Conservation (phyloP, 148 eudicot species). For the Talinum fruticosum region DNA sequence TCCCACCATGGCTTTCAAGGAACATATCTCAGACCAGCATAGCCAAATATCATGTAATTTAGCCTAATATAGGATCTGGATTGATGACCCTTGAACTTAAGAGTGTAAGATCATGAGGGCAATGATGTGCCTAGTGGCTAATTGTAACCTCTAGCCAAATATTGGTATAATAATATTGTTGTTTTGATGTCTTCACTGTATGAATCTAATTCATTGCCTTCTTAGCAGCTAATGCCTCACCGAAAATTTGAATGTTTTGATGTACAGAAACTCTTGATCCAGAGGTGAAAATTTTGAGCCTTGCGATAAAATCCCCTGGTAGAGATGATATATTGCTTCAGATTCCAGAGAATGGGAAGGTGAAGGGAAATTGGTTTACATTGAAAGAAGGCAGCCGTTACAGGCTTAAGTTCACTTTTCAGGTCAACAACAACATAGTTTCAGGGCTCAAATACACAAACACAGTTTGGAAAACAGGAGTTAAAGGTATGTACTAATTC, state of each 20-base stretch:
- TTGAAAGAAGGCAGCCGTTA: slow-evolving; percentile 82
- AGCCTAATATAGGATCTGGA: not conserved
- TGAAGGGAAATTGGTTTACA: slow-evolving; percentile 76
- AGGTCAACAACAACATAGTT: slow-evolving; percentile 77
- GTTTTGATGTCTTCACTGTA: not conserved
- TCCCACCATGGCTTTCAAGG: not conserved
- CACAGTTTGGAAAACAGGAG: slow-evolving; percentile 87
- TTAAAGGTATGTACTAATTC: slow-evolving; percentile 49
- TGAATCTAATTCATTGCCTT: not conserved
- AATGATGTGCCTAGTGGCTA: not conserved
- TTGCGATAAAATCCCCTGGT: slow-evolving; percentile 69
- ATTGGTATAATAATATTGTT: not conserved
- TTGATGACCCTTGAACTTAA: not conserved
- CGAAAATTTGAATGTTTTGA: not conserved
- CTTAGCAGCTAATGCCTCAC: not conserved
- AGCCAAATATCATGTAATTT: not conserved
- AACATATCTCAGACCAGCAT: too few species aligned
- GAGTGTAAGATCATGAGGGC: not conserved
- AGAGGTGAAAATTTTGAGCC: slow-evolving; percentile 78
- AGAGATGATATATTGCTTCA: slow-evolving; percentile 65
- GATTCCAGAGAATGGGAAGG: slow-evolving; percentile 72
- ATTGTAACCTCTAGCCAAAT: not conserved
- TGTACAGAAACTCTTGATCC: slow-evolving; percentile 73
- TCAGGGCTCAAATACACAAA: slow-evolving; percentile 80
- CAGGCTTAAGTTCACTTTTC: slow-evolving; percentile 63